These are phyloP conservation scores for Phoenix roebelenii DNA, from an alignment of 176 grass and related monocot genomes.

Conservation along the genomic window DNA sequence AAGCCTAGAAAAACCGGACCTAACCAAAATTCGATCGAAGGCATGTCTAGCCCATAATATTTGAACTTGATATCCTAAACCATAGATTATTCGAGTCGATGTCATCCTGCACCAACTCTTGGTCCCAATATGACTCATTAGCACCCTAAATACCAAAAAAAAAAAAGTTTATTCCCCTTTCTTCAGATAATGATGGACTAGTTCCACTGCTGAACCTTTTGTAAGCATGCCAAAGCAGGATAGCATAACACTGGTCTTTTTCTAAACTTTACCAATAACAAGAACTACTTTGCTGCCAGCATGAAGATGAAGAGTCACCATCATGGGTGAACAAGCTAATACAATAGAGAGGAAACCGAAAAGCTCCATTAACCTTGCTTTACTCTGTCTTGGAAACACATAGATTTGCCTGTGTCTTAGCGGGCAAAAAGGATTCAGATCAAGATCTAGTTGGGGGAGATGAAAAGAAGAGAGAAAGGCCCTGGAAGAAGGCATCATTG, in stretches of 20 bases:
- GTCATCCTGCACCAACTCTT: too few relatives aligned
- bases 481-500: too few relatives aligned
- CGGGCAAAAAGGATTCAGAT: conserved; percentile 1
- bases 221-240: background rate
- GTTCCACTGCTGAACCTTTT: background rate
- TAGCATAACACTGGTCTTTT: background rate
- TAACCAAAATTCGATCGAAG: too few relatives aligned
- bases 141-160: background rate
- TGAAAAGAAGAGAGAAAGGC: too few relatives aligned
- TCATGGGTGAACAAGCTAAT: background rate
- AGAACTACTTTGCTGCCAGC: background rate
- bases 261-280: background rate
- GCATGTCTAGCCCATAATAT: too few relatives aligned
- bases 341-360: background rate
- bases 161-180: background rate
- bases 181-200: background rate
- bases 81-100: too few relatives aligned
- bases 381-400: background rate
- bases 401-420: background rate
- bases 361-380: background rate
- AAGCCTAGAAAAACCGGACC: too few relatives aligned
- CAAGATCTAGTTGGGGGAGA: background rate
- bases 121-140: background rate
- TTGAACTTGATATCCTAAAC: too few relatives aligned
- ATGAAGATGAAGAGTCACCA: background rate